Evolutionary conservation across 129 eudicot species (phyloP).

Genomic region (Centaurea solstitialis): DNA sequence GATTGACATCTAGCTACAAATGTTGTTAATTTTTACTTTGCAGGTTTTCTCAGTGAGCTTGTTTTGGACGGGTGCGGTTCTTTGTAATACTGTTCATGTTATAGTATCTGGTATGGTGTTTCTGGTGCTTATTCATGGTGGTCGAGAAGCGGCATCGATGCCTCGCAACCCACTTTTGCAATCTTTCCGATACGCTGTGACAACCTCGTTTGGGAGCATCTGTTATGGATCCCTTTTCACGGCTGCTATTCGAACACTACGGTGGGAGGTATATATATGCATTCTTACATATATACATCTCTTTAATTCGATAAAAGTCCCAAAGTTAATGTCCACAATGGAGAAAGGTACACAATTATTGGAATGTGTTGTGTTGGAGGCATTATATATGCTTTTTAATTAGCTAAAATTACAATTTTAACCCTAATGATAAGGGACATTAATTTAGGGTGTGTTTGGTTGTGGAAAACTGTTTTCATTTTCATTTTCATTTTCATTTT

Average conservation of each 20-base stretch:
- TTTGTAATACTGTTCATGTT: conserved; percentile 91
- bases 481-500: too few species aligned
- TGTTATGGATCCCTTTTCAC: conserved; percentile 98
- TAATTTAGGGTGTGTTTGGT: too few species aligned
- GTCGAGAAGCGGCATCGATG: conserved; percentile 36
- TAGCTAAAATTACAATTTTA: neutral
- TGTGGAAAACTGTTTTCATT: too few species aligned
- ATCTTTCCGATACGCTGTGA: conserved; percentile 59
- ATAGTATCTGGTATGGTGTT: conserved; percentile 50
- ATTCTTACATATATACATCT: neutral
- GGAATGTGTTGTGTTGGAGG: neutral
- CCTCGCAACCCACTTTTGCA: neutral
- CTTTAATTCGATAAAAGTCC: neutral
- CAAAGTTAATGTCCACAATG: neutral
- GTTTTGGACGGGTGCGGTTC: conserved; percentile 95
- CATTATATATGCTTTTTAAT: too few species aligned
- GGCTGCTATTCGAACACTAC: conserved; percentile 87
- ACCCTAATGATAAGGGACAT: neutral
- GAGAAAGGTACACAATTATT: neutral
- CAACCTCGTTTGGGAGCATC: conserved; percentile 98
- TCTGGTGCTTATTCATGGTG: conserved; percentile 78
- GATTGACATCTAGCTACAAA: neutral
- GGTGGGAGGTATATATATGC: conserved; percentile 79
- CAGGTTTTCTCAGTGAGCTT: conserved; percentile 53
- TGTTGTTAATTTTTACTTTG: neutral